These are phyloP conservation scores for Mucor irregularis DNA, from an alignment of 371 early-diverging fungal species.

Conservation along the genomic window DNA sequence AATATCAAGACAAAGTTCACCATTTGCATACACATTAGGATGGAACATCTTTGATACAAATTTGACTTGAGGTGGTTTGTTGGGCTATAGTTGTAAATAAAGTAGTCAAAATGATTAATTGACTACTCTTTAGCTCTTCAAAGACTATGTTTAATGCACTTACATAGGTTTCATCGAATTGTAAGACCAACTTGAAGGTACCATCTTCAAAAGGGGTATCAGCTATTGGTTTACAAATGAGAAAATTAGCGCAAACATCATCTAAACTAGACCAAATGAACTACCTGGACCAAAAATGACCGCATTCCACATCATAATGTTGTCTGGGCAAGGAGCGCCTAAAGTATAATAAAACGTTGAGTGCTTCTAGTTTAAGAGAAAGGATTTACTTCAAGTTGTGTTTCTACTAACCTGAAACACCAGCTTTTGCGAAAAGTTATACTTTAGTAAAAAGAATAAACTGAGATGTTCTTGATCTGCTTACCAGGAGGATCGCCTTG, in stretches of 20 bases:
- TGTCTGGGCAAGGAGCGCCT: slow-evolving; percentile 95
- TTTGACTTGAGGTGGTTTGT: slow-evolving; percentile 97
- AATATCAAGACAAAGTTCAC: slow-evolving; percentile 99
- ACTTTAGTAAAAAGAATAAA: too few species aligned
- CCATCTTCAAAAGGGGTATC: slow-evolving; percentile 99
- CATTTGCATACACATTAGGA: slow-evolving; percentile 98
- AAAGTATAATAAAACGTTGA: slow-evolving; percentile 24
- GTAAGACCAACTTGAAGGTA: slow-evolving; percentile 95
- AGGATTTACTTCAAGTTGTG: background rate
- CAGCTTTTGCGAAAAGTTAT: slow-evolving; percentile 33
- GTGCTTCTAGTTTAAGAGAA: background rate
- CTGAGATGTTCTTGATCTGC: background rate
- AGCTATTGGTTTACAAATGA: too few species aligned
- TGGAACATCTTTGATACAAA: slow-evolving; percentile 99
- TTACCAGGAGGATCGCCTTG: slow-evolving; percentile 92
- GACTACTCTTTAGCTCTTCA: background rate
- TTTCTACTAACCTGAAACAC: slow-evolving; percentile 44
- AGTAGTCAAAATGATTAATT: background rate
- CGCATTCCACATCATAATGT: slow-evolving; percentile 96
- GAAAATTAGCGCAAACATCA: background rate
- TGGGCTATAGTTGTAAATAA: slow-evolving; percentile 60
- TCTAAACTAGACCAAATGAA: background rate
- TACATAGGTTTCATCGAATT: slow-evolving; percentile 96
- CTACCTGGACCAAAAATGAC: slow-evolving; percentile 97
- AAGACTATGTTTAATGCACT: slow-evolving; percentile 5